Conservation (phyloP, 371 early-diverging fungal species). For the Chytridiales sp. region DNA sequence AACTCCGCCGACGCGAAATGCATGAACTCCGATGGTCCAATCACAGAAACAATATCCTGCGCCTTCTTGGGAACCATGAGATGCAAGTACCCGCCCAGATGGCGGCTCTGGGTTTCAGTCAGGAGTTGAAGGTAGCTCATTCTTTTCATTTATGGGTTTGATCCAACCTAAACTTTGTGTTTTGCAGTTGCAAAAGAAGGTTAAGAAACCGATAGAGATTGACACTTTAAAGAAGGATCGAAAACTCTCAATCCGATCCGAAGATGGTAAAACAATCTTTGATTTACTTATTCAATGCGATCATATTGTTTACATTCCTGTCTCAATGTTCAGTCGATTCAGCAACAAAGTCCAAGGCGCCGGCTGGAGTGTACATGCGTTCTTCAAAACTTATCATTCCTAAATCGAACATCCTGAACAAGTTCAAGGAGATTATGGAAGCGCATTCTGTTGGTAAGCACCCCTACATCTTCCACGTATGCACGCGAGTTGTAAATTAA, state of each 20-base stretch:
- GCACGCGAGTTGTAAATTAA: not conserved
- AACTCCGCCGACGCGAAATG: constrained; percentile 75
- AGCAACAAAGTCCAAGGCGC: constrained; percentile 48
- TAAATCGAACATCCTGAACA: constrained; percentile 51
- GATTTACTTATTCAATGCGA: not conserved
- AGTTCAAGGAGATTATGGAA: constrained; percentile 65
- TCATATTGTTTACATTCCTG: not conserved
- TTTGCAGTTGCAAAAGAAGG: constrained; percentile 17
- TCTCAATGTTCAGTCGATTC: not conserved
- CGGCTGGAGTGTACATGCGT: constrained; percentile 75
- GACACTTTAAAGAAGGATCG: not conserved
- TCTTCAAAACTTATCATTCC: constrained; percentile 64
- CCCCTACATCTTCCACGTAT: not conserved
- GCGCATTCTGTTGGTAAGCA: constrained; percentile 58
- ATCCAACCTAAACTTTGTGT: not conserved
- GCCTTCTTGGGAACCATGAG: constrained; percentile 36
- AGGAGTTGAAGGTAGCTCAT: not conserved
- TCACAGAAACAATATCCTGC: constrained; percentile 66
- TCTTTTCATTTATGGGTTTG: not conserved
- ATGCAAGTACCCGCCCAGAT: constrained; percentile 38
- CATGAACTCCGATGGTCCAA: constrained; percentile 68
- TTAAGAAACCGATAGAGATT: not conserved
- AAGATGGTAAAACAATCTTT: not conserved
- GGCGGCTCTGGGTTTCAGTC: constrained; percentile 4
- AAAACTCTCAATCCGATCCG: not conserved